Evolutionary conservation across 176 grass and related monocot species (phyloP).

Genomic region (Hordeum vulgare): DNA sequence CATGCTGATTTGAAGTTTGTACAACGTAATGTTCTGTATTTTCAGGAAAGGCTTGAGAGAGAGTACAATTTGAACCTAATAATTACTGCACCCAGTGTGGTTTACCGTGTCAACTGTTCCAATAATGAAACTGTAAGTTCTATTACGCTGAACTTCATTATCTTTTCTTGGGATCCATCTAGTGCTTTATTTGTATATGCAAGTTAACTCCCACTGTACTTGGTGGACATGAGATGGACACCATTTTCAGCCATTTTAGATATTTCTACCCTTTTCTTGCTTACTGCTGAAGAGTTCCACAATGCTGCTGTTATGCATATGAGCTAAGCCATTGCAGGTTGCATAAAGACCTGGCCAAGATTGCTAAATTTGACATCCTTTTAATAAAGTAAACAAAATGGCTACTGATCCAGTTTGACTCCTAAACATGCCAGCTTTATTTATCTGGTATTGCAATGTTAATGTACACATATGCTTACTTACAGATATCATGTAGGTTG

Average conservation of each 20-base stretch:
- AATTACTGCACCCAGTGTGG: conserved; percentile 97
- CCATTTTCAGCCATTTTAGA: not conserved
- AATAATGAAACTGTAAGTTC: conserved; percentile 75
- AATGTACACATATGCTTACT: conserved; percentile 20
- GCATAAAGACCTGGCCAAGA: not conserved
- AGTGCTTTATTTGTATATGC: not conserved
- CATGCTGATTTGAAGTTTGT: conserved; percentile 2
- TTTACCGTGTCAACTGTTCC: conserved; percentile 74
- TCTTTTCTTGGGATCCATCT: not conserved
- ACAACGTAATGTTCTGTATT: conserved; percentile 28
- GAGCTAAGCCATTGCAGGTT: conserved; percentile 1
- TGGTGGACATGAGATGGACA: not conserved
- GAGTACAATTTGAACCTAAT: conserved; percentile 97
- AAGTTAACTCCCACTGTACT: not conserved
- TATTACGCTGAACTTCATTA: not conserved
- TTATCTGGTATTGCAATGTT: conserved; percentile 6
- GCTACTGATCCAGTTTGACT: conserved; percentile 8
- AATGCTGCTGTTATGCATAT: not conserved
- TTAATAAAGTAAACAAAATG: not conserved
- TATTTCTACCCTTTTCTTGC: conserved; percentile 3
- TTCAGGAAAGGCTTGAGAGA: conserved; percentile 98
- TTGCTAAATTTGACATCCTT: not conserved
- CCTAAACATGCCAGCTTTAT: conserved; percentile 11
- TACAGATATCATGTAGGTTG: conserved; percentile 50
- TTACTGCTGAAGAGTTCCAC: not conserved